Base-by-base conservation (phyloP, 495 filamentous ascomycete species). In the Aspergillus baeticus region DNA sequence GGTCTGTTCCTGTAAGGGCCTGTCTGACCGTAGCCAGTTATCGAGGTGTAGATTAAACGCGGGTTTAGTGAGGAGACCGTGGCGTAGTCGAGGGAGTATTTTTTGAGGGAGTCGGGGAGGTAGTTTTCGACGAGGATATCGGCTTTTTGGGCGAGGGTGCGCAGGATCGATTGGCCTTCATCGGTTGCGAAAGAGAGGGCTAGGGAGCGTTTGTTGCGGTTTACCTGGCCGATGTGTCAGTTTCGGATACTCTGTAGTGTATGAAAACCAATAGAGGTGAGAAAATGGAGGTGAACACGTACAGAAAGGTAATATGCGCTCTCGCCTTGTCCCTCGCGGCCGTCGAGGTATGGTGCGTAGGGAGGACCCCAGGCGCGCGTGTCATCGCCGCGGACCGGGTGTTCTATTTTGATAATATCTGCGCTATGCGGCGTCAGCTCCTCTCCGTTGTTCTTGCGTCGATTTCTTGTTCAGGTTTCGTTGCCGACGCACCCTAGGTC, bases 111-210 rank as follows among this genome's bases (percentile, higher is more conserved):
- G 2, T 89, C 90, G 0, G 95, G 94, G 8, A 98, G 83, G 67
- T 97, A 98, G 63, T 98, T 98, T 71, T 98, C 94, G 2, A 98
- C 94, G 2, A 98, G 79, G 11, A 98, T 87, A 71, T 98, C 94
- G 57, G 88, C 92, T 64, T 89, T 83, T 51, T 86, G 81, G 10
- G 83, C 94, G 0, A 98, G 84, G 60, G 84, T 83, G 70, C 95
- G 91, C 1, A 98, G 77, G 51, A 98, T 91, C 1, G 15, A 21
- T 6, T 34, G 13, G 13, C 46, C 46, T 29, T 15, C 22, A 5
- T 3, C 6, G n/a, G 10, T 10, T 13, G 31, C 26, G 26, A 47
- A 47, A 26, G 44, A 47, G 45, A 49, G 45, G 31, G 29, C 47
- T 34, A 50, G 34, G 15, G 47, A 50, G 47, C 47, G 47, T 69